Percentiles rank a stretch among this genome's conserved stretches.
Conservation (phyloP, 495 filamentous ascomycete species). For the Neurospora sp. region DNA sequence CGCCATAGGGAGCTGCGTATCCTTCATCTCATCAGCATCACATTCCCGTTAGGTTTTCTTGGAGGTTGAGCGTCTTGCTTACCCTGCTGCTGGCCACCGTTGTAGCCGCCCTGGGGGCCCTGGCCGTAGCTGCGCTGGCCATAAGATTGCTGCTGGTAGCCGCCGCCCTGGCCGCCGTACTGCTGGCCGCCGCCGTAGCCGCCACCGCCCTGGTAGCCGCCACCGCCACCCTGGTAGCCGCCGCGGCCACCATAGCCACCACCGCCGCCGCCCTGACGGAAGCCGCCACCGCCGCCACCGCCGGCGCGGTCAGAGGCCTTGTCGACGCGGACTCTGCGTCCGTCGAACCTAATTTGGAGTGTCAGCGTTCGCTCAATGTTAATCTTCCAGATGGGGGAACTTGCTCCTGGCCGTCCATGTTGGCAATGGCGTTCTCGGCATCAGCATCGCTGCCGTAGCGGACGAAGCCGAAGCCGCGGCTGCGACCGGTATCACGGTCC, state of each 20-base stretch:
- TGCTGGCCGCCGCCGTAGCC: slow-evolving; percentile 1
- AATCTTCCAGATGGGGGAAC: slow-evolving; percentile 16
- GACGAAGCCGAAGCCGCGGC: slow-evolving; percentile 96
- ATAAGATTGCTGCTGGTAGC: background rate
- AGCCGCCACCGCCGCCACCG: slow-evolving; percentile 34
- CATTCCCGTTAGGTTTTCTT: slow-evolving; percentile 6
- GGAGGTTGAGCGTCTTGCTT: slow-evolving; percentile 17
- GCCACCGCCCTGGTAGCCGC: slow-evolving; percentile 17
- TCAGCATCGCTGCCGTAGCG: slow-evolving; percentile 74
- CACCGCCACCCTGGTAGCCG: slow-evolving; percentile 16
- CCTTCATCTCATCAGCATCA: slow-evolving; percentile 1
- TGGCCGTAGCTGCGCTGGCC: too few species aligned
- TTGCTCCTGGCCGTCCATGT: slow-evolving; percentile 94
- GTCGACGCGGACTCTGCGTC: slow-evolving; percentile 90
- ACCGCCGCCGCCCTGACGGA: slow-evolving; percentile 29
- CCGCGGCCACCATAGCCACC: slow-evolving; percentile 27
- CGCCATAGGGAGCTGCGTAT: slow-evolving; percentile 15
- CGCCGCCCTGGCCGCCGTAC: background rate
- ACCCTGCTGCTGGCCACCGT: background rate
- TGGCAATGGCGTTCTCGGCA: slow-evolving; percentile 66
- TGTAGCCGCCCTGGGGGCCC: background rate
- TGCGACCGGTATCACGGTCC: slow-evolving; percentile 91
- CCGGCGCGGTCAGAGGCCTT: slow-evolving; percentile 73
- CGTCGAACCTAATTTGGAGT: slow-evolving; percentile 66
- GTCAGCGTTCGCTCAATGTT: slow-evolving; percentile 10